Percentiles rank a stretch among this genome's conserved stretches.
phyloP scores from a whole-genome alignment of 805 yeast genomes.

The Metschnikowia lachancei region DNA sequence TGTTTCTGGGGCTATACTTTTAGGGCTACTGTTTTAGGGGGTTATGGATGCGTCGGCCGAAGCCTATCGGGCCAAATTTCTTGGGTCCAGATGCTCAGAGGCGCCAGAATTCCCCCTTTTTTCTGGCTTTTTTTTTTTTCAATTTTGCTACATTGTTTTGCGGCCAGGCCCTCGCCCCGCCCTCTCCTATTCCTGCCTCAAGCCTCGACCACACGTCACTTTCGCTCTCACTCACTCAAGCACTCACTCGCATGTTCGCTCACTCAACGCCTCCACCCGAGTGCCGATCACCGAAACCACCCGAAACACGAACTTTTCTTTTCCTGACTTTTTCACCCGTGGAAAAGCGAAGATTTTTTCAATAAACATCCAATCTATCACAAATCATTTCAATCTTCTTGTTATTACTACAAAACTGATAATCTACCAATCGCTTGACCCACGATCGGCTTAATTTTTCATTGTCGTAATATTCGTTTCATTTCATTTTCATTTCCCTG shows the following conservation, averaged over 20 bases:
- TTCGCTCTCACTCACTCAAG: no score
- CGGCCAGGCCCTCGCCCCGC: constrained; percentile 12
- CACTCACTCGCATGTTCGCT: constrained; percentile 8
- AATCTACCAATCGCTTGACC: neutral
- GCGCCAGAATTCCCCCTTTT: neutral
- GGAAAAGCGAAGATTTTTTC: neutral
- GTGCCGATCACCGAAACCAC: constrained; percentile 6
- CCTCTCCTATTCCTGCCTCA: constrained; percentile 13
- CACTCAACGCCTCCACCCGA: constrained; percentile 8
- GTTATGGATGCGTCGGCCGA: neutral
- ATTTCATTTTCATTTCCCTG: neutral
- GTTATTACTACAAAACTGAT: neutral
- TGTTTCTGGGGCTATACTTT: no score
- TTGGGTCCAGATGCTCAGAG: neutral
- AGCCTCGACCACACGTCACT: constrained; percentile 8
- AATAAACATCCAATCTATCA: neutral
- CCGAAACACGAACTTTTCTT: constrained; percentile 1
- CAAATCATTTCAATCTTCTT: neutral
- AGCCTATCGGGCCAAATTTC: neutral
- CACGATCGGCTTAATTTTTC: neutral
- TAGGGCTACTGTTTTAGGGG: neutral
- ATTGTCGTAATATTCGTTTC: neutral
- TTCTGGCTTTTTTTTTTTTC: neutral
- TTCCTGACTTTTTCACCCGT: neutral
- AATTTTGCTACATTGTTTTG: neutral